These are phyloP conservation scores for Penicillium malachiteum DNA, from an alignment of 495 filamentous ascomycete genomes.

Conservation along the genomic window DNA sequence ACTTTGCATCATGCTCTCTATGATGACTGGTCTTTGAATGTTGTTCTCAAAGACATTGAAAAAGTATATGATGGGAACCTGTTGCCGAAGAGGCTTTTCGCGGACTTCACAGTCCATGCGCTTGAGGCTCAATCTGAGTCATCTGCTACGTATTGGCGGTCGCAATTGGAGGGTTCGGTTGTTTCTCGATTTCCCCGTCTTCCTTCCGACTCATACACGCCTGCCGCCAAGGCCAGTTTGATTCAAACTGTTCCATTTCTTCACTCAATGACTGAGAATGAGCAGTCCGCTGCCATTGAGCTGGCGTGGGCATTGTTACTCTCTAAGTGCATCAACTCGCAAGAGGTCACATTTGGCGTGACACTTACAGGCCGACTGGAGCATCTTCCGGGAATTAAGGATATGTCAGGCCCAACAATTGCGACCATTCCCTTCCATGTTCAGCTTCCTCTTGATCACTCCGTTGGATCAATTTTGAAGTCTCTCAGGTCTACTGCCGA, in stretches of 20 bases:
- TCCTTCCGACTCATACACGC: neutral
- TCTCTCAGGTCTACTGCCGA: constrained; percentile 32
- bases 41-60: neutral
- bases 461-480: constrained; percentile 34
- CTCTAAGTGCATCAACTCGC: constrained; percentile 22
- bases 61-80: neutral
- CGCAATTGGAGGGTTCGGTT: neutral
- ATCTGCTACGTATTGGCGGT: neutral
- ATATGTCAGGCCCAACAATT: constrained; percentile 44
- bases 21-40: neutral
- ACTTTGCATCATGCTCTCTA: neutral
- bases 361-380: constrained; percentile 36
- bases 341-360: constrained; percentile 38
- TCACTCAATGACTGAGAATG: neutral
- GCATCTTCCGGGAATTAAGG: constrained; percentile 27
- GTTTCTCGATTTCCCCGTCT: neutral
- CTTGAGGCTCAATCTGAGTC: neutral
- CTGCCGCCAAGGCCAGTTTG: neutral
- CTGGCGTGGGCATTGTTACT: constrained; percentile 39
- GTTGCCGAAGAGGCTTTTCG: neutral
- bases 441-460: constrained; percentile 17
- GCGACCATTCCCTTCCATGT: constrained; percentile 53
- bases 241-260: neutral
- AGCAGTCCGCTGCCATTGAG: constrained; percentile 8
- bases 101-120: neutral